Evolutionary conservation across 1,139 yeast species (phyloP).

Genomic region (Debaryomyces singareniensis): DNA sequence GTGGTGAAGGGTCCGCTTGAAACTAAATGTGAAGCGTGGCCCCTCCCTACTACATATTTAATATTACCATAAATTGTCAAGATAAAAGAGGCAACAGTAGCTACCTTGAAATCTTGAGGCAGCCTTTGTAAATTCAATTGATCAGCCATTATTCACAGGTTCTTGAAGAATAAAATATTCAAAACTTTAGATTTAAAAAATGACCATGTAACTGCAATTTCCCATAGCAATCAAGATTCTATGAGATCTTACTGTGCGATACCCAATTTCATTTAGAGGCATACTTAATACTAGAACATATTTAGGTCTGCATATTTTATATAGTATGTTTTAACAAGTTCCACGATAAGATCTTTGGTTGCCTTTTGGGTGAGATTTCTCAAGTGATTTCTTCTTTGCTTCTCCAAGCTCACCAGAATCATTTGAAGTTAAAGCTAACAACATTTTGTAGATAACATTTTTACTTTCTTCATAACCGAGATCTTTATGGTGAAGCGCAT

Average conservation of each 20-base stretch:
- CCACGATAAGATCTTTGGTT: conserved; percentile 44
- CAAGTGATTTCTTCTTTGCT: conserved; percentile 14
- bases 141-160: no score
- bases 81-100: conserved; percentile 43
- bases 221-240: no score
- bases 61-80: conserved; percentile 51
- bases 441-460: conserved; percentile 23
- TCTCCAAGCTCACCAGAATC: conserved; percentile 26
- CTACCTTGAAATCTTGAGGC: conserved; percentile 22
- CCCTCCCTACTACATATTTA: conserved; percentile 48
- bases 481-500: conserved; percentile 11
- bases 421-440: conserved; percentile 33
- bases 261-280: no score
- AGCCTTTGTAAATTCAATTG: background rate
- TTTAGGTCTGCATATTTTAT: no score
- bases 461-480: conserved; percentile 14
- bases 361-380: conserved; percentile 12
- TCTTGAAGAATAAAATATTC: no score
- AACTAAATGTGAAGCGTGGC: conserved; percentile 37
- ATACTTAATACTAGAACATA: no score
- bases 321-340: conserved; percentile 29
- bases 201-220: no score
- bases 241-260: no score
- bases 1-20: conserved; percentile 65
- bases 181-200: no score